Conservation (phyloP, 176 grass and related monocot genomes). For the Carex myosuroides region DNA sequence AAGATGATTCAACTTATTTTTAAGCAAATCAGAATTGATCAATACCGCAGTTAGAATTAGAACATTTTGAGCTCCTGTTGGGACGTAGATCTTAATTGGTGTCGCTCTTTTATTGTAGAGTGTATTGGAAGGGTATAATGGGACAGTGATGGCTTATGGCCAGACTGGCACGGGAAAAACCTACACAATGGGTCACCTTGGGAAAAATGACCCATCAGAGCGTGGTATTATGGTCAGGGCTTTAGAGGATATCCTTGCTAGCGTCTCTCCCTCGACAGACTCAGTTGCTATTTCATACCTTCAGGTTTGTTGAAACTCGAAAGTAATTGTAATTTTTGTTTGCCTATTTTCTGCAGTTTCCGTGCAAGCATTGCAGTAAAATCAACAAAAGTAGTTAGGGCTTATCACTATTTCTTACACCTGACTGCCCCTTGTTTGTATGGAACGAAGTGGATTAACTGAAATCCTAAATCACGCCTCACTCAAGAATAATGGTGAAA, state of each 20-base stretch:
- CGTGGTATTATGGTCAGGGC: conserved; percentile 96
- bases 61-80: conserved; percentile 20
- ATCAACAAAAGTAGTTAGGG: not conserved
- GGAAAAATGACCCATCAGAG: conserved; percentile 81
- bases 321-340: not conserved
- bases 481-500: not conserved
- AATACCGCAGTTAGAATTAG: not conserved
- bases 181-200: conserved; percentile 82
- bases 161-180: conserved; percentile 99
- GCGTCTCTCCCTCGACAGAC: conserved; percentile 42
- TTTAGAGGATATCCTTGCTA: conserved; percentile 75
- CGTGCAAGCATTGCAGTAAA: not conserved
- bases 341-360: not conserved
- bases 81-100: not conserved
- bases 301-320: conserved; percentile 39
- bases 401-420: not conserved
- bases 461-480: not conserved
- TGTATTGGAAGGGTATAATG: conserved; percentile 97
- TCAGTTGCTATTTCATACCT: conserved; percentile 65
- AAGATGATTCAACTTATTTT: not conserved
- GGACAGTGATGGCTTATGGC: conserved; percentile 98
- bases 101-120: conserved; percentile 56
- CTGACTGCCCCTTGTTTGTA: not conserved
- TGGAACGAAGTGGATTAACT: not conserved
- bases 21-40: not conserved